These are phyloP conservation scores for Boletus hoseneyae DNA, from an alignment of 1,284 basidiomycete species.

Conservation along the genomic window DNA sequence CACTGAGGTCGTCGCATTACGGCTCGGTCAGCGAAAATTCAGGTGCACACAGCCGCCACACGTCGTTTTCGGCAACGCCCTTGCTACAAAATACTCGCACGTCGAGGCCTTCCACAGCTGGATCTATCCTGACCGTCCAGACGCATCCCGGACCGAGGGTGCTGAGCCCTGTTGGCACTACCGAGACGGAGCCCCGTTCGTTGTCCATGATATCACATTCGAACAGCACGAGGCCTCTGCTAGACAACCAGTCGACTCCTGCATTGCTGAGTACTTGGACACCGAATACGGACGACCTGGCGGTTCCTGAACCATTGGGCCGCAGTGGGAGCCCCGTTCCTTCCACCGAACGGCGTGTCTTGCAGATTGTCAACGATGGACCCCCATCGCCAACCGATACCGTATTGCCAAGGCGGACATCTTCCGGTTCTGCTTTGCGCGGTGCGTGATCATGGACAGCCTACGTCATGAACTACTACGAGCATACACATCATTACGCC, in stretches of 20 bases:
- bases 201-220: constrained; percentile 24
- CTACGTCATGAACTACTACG: constrained; percentile 12
- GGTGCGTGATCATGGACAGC: constrained; percentile 2
- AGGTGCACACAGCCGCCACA: constrained; percentile 28
- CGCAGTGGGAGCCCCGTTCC: constrained; percentile 23
- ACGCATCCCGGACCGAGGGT: constrained; percentile 11
- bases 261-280: constrained; percentile 12
- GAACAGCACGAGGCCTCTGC: constrained; percentile 12
- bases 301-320: constrained; percentile 15
- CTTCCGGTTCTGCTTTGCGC: not conserved
- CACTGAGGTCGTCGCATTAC: constrained; percentile 27
- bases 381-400: constrained; percentile 23
- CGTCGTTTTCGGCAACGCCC: constrained; percentile 27
- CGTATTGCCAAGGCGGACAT: not conserved
- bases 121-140: constrained; percentile 32
- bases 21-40: constrained; percentile 24
- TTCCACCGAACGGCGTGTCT: constrained; percentile 21
- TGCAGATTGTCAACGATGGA: constrained; percentile 30
- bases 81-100: constrained; percentile 21
- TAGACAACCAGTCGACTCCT: constrained; percentile 5
- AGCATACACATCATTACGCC: constrained; percentile 10
- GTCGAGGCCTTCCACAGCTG: constrained; percentile 42
- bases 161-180: constrained; percentile 2
- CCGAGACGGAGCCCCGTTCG: constrained; percentile 15
- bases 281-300: constrained; percentile 25